Evolutionary conservation across 1,284 basidiomycete genomes (phyloP).

Genomic region (Bjerkandera adusta): DNA sequence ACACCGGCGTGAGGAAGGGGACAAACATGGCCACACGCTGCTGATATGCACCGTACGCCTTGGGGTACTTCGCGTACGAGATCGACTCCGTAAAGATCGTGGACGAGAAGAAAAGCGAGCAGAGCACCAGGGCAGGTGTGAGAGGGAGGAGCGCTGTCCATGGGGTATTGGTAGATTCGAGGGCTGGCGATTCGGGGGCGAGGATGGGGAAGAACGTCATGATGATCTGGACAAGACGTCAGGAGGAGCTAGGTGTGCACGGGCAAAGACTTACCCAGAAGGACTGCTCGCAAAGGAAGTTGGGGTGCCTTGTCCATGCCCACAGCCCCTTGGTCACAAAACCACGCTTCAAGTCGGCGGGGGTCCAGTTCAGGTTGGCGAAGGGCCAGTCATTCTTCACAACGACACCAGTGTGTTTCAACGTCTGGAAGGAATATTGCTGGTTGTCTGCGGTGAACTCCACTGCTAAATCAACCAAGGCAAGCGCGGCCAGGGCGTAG

Average conservation of each 20-base stretch:
- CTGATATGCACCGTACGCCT: constrained; percentile 71
- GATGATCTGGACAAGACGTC: constrained; percentile 44
- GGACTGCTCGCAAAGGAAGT: constrained; percentile 85
- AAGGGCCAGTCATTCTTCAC: constrained; percentile 62
- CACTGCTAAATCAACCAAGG: constrained; percentile 56
- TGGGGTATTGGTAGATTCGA: constrained; percentile 28
- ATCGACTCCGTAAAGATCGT: constrained; percentile 83
- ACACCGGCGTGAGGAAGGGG: constrained; percentile 50
- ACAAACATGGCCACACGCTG: constrained; percentile 82
- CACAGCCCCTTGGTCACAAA: constrained; percentile 86
- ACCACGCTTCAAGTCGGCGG: constrained; percentile 73
- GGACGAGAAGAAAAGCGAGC: constrained; percentile 69
- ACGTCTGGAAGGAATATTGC: constrained; percentile 82
- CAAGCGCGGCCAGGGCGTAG: constrained; percentile 57
- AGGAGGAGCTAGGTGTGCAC: not conserved
- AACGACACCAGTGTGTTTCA: constrained; percentile 60
- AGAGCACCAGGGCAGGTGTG: constrained; percentile 55
- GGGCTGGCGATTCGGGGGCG: constrained; percentile 39
- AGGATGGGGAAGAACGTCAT: constrained; percentile 68
- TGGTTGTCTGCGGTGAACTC: constrained; percentile 91
- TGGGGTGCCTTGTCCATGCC: constrained; percentile 87
- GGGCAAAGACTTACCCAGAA: constrained; percentile 71
- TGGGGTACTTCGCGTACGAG: constrained; percentile 73
- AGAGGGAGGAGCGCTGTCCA: constrained; percentile 41
- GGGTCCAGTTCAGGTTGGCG: constrained; percentile 60